phyloP scores from a whole-genome alignment of 2,329 filamentous ascomycete genomes.

The Exophiala lecanii-corni region DNA sequence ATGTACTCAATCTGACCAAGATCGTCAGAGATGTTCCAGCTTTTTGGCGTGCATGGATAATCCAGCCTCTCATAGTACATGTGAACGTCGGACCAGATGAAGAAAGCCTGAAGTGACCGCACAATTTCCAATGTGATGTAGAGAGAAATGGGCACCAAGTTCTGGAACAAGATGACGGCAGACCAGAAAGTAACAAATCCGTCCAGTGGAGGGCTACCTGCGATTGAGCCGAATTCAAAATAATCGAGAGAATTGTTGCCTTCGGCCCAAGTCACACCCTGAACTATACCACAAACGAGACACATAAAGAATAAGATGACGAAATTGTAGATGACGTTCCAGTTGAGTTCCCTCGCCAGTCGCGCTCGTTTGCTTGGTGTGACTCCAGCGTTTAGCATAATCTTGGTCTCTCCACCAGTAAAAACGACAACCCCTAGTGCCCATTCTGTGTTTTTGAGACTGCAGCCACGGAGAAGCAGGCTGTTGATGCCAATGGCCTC shows the following conservation, averaged over 20 bases:
- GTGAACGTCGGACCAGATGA: slow-evolving; percentile 91
- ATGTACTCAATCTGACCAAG: slow-evolving; percentile 98
- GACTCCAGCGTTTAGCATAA: slow-evolving; percentile 96
- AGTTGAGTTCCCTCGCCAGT: slow-evolving; percentile 90
- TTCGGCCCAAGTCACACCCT: slow-evolving; percentile 76
- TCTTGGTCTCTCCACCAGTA: slow-evolving; percentile 94
- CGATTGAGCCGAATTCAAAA: slow-evolving; percentile 84
- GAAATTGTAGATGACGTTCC: slow-evolving; percentile 97
- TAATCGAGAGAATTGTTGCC: slow-evolving; percentile 66
- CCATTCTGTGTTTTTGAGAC: slow-evolving; percentile 94
- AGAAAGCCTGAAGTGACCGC: slow-evolving; percentile 84
- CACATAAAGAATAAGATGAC: slow-evolving; percentile 85
- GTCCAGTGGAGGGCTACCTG: slow-evolving; percentile 67
- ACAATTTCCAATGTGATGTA: slow-evolving; percentile 98
- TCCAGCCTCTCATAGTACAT: slow-evolving; percentile 98
- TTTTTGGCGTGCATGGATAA: slow-evolving; percentile 92
- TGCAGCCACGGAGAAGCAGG: slow-evolving; percentile 85
- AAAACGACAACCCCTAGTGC: slow-evolving; percentile 86
- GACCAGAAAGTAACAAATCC: slow-evolving; percentile 98
- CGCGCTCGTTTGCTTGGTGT: slow-evolving; percentile 91
- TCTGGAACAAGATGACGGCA: slow-evolving; percentile 90
- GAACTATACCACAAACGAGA: slow-evolving; percentile 74
- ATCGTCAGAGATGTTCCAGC: slow-evolving; percentile 98
- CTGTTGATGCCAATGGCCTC: slow-evolving; percentile 96
- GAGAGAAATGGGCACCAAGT: slow-evolving; percentile 95